Evolutionary conservation across 2,329 filamentous ascomycete genomes (phyloP).

Genomic region (Hansfordia pulvinata): DNA sequence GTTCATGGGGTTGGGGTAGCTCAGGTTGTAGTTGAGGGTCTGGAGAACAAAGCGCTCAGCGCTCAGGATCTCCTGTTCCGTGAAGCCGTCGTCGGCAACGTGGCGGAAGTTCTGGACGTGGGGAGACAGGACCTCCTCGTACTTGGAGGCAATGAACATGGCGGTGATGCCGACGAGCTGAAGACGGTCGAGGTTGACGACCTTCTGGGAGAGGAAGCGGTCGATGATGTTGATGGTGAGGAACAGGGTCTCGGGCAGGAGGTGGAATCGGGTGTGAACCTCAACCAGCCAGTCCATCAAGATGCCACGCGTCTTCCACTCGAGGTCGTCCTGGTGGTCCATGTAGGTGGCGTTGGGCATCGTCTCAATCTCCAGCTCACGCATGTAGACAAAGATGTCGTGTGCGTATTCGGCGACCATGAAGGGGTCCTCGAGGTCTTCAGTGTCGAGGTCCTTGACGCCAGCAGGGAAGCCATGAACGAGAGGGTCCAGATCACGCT

Average conservation of each 20-base stretch:
- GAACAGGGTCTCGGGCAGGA: constrained; percentile 92
- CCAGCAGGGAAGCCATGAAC: constrained; percentile 18
- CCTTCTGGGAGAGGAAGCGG: constrained; percentile 88
- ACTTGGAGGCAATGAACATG: constrained; percentile 99
- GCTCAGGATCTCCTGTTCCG: constrained; percentile 85
- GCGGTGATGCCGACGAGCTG: constrained; percentile 95
- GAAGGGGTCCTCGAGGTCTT: constrained; percentile 84
- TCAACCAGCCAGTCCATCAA: constrained; percentile 97
- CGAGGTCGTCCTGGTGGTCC: constrained; percentile 82
- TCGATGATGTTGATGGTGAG: constrained; percentile 97
- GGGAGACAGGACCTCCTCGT: constrained; percentile 93
- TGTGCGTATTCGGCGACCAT: constrained; percentile 97
- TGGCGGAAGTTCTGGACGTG: constrained; percentile 96
- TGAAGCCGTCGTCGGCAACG: constrained; percentile 93
- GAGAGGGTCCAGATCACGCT: constrained; percentile 13
- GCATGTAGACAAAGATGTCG: constrained; percentile 94
- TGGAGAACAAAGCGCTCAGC: constrained; percentile 92
- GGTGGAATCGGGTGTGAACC: constrained; percentile 91
- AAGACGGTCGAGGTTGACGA: constrained; percentile 89
- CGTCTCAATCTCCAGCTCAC: constrained; percentile 65
- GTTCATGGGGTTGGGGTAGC: constrained; percentile 99
- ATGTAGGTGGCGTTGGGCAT: constrained; percentile 91
- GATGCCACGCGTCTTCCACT: constrained; percentile 98
- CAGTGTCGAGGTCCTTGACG: constrained; percentile 61
- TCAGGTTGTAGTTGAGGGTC: constrained; percentile 90